phyloP scores from a whole-genome alignment of 768 basidiomycete species.

The Heimioporus sp. region DNA sequence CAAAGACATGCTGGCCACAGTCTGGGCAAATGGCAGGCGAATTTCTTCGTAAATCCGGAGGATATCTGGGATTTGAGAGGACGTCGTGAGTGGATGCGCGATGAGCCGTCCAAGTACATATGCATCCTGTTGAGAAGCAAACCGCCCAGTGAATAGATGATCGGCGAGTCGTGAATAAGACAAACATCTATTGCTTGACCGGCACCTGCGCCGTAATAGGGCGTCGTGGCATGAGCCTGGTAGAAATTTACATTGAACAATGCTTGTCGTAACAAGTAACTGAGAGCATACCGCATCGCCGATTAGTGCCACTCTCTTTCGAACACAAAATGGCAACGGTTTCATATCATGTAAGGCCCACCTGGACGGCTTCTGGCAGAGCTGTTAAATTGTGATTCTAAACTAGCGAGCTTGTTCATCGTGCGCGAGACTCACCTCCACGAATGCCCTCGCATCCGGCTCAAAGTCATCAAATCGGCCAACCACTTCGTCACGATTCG shows the following conservation, averaged over 20 bases:
- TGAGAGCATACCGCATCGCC: slow-evolving; percentile 46
- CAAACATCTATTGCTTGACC: slow-evolving; percentile 29
- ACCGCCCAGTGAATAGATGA: background rate
- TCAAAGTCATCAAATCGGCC: slow-evolving; percentile 35
- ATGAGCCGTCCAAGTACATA: slow-evolving; percentile 23
- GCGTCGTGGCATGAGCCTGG: slow-evolving; percentile 27
- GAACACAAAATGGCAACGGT: slow-evolving; percentile 39
- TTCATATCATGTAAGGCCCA: slow-evolving; percentile 47
- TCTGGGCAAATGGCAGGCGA: slow-evolving; percentile 9
- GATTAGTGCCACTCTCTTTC: slow-evolving; percentile 41
- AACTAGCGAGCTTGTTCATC: no score
- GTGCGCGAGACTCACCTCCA: slow-evolving; percentile 21
- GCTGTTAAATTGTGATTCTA: slow-evolving; percentile 19
- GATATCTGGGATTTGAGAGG: background rate
- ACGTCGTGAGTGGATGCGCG: slow-evolving; percentile 16
- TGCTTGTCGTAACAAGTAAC: no score
- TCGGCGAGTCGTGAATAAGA: background rate
- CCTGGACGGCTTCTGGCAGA: slow-evolving; percentile 34
- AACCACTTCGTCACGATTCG: slow-evolving; percentile 31
- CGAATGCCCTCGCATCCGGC: slow-evolving; percentile 29
- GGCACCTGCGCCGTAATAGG: slow-evolving; percentile 23
- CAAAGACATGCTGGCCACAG: slow-evolving; percentile 16
- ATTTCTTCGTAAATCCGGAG: slow-evolving; percentile 14
- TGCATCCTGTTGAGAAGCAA: slow-evolving; percentile 10
- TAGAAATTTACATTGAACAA: background rate